These are phyloP conservation scores for Phytopythium aichiense DNA, from an alignment of 352 stramenopile species.

Conservation along the genomic window DNA sequence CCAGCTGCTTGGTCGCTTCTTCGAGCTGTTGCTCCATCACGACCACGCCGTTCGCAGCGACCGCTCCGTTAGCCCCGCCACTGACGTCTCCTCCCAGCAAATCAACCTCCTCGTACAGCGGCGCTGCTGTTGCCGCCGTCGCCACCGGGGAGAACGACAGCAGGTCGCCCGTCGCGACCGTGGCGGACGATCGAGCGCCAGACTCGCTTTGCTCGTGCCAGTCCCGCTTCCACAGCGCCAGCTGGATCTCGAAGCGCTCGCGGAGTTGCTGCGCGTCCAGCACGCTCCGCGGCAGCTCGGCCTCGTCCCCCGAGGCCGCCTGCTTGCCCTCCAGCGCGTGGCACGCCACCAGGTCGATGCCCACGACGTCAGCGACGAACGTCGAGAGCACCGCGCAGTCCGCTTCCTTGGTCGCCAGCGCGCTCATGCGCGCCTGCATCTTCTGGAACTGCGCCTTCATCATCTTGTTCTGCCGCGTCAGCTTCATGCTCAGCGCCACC, in stretches of 20 bases:
- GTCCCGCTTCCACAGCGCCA: constrained; percentile 40
- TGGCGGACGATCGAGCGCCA: not conserved
- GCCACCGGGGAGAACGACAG: constrained; percentile 36
- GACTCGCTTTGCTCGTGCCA: constrained; percentile 11
- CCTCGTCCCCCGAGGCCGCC: constrained; percentile 8
- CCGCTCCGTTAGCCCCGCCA: not conserved
- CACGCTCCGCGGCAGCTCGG: constrained; percentile 13
- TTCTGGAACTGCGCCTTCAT: constrained; percentile 85
- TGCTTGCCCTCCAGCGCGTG: constrained; percentile 16
- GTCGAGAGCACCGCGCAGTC: constrained; percentile 39
- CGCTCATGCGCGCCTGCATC: constrained; percentile 45
- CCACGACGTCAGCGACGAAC: constrained; percentile 67
- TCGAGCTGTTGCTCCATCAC: constrained; percentile 30
- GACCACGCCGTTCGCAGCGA: not conserved
- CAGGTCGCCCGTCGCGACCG: constrained; percentile 34
- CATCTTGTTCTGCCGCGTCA: constrained; percentile 86
- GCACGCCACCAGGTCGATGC: constrained; percentile 61
- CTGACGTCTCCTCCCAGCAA: constrained; percentile 24
- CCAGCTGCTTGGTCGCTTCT: constrained; percentile 36
- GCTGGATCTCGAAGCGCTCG: constrained; percentile 45
- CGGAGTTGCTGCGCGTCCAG: constrained; percentile 41
- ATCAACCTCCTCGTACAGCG: constrained; percentile 56
- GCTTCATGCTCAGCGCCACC: constrained; percentile 82
- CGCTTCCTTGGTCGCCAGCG: constrained; percentile 33
- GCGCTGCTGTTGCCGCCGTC: constrained; percentile 9